phyloP scores from a whole-genome alignment of 495 filamentous ascomycete species.

The Trichoderma reesei region DNA sequence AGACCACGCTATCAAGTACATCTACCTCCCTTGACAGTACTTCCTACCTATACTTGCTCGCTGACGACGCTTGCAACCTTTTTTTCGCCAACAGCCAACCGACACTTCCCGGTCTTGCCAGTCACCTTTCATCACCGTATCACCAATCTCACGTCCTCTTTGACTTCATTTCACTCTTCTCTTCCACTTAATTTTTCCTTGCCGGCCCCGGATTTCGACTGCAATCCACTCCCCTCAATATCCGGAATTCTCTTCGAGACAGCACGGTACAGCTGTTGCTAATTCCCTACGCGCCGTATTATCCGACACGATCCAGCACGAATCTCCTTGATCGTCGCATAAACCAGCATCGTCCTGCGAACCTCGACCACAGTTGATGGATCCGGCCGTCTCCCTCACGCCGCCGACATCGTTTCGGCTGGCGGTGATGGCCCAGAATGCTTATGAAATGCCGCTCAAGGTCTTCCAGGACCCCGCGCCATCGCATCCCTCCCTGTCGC shows the following conservation, averaged over 20 bases:
- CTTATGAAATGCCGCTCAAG: conserved; percentile 17
- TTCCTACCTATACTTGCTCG: too few relatives aligned
- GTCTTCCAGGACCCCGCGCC: conserved; percentile 29
- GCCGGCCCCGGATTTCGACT: too few relatives aligned
- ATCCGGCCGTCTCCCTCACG: conserved; percentile 32
- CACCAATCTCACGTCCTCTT: neutral
- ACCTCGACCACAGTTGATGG: conserved; percentile 20
- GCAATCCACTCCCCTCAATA: too few relatives aligned
- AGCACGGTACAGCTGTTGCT: neutral
- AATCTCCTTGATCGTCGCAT: neutral
- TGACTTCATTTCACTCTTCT: neutral
- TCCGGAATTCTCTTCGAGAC: neutral
- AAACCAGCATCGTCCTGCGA: neutral
- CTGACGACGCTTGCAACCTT: conserved; percentile 1
- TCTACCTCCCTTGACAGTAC: too few relatives aligned
- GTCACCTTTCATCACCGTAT: neutral
- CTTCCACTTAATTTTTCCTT: neutral
- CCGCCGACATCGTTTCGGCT: conserved; percentile 57
- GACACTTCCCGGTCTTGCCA: neutral
- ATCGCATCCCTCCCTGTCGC: conserved; percentile 53
- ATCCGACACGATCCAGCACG: neutral
- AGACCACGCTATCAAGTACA: too few relatives aligned
- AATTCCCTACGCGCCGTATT: neutral
- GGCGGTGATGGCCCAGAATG: conserved; percentile 25
- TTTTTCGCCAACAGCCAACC: neutral